A percentile compares a stretch with the other conserved stretches of the same genome.
Conservation (phyloP, 2,329 filamentous ascomycete species). For the Aspergillus luchuensis region DNA sequence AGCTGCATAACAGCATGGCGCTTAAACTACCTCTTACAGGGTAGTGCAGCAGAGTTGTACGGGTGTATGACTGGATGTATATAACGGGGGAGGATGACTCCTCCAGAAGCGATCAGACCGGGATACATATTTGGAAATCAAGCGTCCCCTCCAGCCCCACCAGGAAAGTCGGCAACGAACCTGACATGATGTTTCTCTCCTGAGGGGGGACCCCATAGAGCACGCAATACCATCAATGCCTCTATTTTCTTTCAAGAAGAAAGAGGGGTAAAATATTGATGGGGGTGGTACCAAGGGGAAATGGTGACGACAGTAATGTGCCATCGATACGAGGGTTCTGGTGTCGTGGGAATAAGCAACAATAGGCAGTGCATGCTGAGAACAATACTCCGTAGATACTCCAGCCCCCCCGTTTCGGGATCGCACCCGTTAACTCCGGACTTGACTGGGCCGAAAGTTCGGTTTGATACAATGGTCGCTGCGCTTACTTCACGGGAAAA, state of each 20-base stretch:
- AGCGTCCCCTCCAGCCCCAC: slow-evolving; percentile 31
- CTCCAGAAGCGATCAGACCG: slow-evolving; percentile 31
- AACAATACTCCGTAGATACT: slow-evolving; percentile 7
- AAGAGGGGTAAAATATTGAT: background rate
- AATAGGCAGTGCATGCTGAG: background rate
- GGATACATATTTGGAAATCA: slow-evolving; percentile 37
- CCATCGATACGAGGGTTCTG: background rate
- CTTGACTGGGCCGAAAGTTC: slow-evolving; percentile 22
- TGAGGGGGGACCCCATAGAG: background rate
- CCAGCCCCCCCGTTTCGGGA: slow-evolving; percentile 10
- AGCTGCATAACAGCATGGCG: slow-evolving; percentile 4
- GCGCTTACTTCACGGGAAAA: slow-evolving; percentile 33
- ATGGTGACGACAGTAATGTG: background rate
- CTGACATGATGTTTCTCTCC: slow-evolving; percentile 19
- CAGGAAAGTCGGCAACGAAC: slow-evolving; percentile 26
- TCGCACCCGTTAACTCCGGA: slow-evolving; percentile 24
- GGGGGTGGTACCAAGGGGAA: background rate
- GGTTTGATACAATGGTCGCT: slow-evolving; percentile 20
- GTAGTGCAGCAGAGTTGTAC: slow-evolving; percentile 1
- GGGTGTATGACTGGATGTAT: slow-evolving; percentile 6
- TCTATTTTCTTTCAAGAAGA: background rate
- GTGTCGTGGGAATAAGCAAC: slow-evolving; percentile 1
- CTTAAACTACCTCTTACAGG: slow-evolving; percentile 4
- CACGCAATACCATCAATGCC: background rate
- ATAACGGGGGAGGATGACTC: slow-evolving; percentile 10